These are phyloP conservation scores for Exsudoporus frostii DNA, from an alignment of 768 basidiomycete species.

Conservation along the genomic window DNA sequence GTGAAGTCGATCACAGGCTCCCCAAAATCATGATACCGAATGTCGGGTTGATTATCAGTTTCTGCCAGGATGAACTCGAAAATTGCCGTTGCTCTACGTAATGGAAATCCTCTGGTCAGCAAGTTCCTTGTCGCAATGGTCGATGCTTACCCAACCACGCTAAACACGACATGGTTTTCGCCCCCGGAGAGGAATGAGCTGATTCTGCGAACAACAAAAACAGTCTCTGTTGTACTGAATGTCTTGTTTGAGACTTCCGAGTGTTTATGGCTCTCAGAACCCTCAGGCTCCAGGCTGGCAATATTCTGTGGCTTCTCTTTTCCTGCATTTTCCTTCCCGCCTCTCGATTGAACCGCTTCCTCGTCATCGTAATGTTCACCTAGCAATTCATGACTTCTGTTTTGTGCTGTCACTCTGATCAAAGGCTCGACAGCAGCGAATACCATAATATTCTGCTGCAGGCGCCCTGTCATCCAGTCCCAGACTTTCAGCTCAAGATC, in stretches of 20 bases:
- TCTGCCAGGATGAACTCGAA: slow-evolving; percentile 46
- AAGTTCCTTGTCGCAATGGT: not conserved
- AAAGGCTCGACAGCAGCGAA: slow-evolving; percentile 46
- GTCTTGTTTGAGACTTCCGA: slow-evolving; percentile 15
- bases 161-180: slow-evolving; percentile 54
- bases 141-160: slow-evolving; percentile 62
- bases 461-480: slow-evolving; percentile 69
- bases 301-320: slow-evolving; percentile 23
- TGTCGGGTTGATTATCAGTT: slow-evolving; percentile 15
- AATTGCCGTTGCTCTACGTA: slow-evolving; percentile 60
- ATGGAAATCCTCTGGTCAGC: not conserved
- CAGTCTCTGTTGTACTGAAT: slow-evolving; percentile 28
- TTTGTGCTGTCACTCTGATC: slow-evolving; percentile 35
- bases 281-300: slow-evolving; percentile 22
- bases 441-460: slow-evolving; percentile 52
- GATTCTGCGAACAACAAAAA: slow-evolving; percentile 61
- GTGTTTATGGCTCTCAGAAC: not conserved
- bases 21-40: slow-evolving; percentile 48
- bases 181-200: slow-evolving; percentile 39
- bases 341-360: slow-evolving; percentile 13
- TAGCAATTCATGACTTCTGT: slow-evolving; percentile 29
- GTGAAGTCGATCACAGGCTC: slow-evolving; percentile 62
- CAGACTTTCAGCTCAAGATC: slow-evolving; percentile 74
- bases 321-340: slow-evolving; percentile 14
- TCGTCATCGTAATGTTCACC: slow-evolving; percentile 28